These are phyloP conservation scores for Acmispon strigosus DNA, from an alignment of 306 rosid genomes.

Conservation along the genomic window DNA sequence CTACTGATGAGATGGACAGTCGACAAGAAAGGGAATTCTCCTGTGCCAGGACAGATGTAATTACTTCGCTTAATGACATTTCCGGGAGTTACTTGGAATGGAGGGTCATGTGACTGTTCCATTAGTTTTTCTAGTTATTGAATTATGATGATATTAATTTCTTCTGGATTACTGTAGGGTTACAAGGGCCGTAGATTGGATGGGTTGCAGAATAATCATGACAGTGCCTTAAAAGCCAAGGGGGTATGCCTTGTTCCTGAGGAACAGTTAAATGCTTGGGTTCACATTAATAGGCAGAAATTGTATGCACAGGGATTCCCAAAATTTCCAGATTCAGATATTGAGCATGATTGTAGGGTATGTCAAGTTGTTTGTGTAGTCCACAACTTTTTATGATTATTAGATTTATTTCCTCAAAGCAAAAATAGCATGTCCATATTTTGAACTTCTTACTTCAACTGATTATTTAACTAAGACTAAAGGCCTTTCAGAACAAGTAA, in stretches of 20 bases:
- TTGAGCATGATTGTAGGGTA: conserved; percentile 60
- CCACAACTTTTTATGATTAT: not conserved
- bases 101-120: not conserved
- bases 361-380: conserved; percentile 20
- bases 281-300: conserved; percentile 55
- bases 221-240: conserved; percentile 23
- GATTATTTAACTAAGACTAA: not conserved
- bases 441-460: not conserved
- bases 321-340: conserved; percentile 33
- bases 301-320: conserved; percentile 31
- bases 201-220: conserved; percentile 32
- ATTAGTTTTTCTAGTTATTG: not conserved
- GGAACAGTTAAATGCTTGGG: conserved; percentile 74
- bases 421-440: not conserved
- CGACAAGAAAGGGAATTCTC: conserved; percentile 32
- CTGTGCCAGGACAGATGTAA: conserved; percentile 62
- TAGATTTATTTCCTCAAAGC: not conserved
- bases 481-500: not conserved
- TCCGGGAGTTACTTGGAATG: not conserved
- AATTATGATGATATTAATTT: not conserved
- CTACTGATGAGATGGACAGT: conserved; percentile 19
- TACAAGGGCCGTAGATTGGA: conserved; percentile 59
- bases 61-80: not conserved
- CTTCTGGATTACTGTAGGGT: conserved; percentile 35
- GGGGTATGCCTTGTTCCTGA: conserved; percentile 56